Evolutionary conservation across 2,329 filamentous ascomycete genomes (phyloP).

Genomic region (Myriosclerotinia duriaeana): DNA sequence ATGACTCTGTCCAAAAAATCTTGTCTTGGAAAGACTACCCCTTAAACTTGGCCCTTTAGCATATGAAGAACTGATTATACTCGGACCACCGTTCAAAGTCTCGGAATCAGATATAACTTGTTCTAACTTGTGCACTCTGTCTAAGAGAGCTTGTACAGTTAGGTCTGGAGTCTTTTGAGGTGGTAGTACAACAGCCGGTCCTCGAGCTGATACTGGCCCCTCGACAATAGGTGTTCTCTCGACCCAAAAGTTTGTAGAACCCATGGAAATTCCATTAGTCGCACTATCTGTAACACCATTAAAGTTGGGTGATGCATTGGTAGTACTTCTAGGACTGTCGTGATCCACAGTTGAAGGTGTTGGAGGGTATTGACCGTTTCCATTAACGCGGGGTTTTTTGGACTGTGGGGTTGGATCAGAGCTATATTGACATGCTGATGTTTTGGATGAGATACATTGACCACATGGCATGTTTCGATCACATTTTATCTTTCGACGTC

Average conservation of each 20-base stretch:
- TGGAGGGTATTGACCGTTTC: constrained; percentile 10
- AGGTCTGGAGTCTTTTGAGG: neutral
- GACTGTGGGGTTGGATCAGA: constrained; percentile 10
- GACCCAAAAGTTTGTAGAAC: constrained; percentile 5
- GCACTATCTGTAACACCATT: neutral
- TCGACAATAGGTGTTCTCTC: neutral
- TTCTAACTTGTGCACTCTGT: constrained; percentile 19
- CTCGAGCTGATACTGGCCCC: neutral
- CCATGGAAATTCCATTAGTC: neutral
- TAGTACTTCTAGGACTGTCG: constrained; percentile 2
- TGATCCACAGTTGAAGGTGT: constrained; percentile 13
- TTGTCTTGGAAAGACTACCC: constrained; percentile 28
- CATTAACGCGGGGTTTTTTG: constrained; percentile 6
- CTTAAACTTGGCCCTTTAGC: constrained; percentile 18
- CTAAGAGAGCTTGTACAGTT: constrained; percentile 15
- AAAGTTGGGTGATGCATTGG: neutral
- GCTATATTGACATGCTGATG: constrained; percentile 18
- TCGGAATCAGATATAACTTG: constrained; percentile 10
- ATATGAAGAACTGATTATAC: neutral
- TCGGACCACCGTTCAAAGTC: neutral
- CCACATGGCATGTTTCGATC: constrained; percentile 23
- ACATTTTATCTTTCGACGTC: constrained; percentile 33
- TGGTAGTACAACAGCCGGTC: neutral
- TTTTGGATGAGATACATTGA: constrained; percentile 22
- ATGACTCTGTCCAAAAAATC: constrained; percentile 31